Conservation (phyloP, 2,329 filamentous ascomycete genomes). For the Colletotrichum liriopes region DNA sequence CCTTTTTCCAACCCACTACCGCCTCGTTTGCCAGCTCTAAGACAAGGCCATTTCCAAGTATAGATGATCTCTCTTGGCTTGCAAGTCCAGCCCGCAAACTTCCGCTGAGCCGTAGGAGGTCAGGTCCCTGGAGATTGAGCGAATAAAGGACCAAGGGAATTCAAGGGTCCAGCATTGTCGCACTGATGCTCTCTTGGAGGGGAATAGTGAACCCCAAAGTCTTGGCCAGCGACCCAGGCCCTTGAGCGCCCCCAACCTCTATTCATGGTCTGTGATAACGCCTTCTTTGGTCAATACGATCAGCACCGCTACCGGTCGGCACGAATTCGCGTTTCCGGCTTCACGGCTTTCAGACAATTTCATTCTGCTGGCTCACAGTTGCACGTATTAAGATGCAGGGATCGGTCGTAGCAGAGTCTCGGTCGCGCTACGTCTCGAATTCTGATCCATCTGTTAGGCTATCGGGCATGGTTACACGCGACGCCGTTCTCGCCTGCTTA, state of each 20-base stretch:
- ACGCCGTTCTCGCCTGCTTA: constrained; percentile 22
- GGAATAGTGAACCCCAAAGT: constrained; percentile 19
- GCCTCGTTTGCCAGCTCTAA: constrained; percentile 33
- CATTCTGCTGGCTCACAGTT: constrained; percentile 16
- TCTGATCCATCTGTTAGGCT: constrained; percentile 27
- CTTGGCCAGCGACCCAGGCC: constrained; percentile 26
- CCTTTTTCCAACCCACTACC: constrained; percentile 34
- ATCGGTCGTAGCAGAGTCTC: constrained; percentile 15
- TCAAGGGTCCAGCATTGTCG: constrained; percentile 6
- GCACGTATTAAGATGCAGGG: constrained; percentile 22
- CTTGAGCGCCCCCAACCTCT: constrained; percentile 15
- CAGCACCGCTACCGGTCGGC: constrained; percentile 9
- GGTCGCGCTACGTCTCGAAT: constrained; percentile 29
- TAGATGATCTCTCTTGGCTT: constrained; percentile 39
- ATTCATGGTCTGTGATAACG: neutral
- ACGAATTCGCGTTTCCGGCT: neutral
- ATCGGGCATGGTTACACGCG: constrained; percentile 29
- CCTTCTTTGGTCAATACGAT: constrained; percentile 7
- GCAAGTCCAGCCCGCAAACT: constrained; percentile 29
- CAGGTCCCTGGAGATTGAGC: constrained; percentile 25
- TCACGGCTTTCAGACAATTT: neutral
- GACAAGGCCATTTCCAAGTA: constrained; percentile 37
- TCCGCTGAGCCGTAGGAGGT: constrained; percentile 30
- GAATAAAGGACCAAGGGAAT: constrained; percentile 21
- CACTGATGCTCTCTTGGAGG: constrained; percentile 24